Evolutionary conservation across 1,284 basidiomycete species (phyloP), one percentile per base, ranked within the genome.

Genomic region (Ustilago xerochloae): DNA sequence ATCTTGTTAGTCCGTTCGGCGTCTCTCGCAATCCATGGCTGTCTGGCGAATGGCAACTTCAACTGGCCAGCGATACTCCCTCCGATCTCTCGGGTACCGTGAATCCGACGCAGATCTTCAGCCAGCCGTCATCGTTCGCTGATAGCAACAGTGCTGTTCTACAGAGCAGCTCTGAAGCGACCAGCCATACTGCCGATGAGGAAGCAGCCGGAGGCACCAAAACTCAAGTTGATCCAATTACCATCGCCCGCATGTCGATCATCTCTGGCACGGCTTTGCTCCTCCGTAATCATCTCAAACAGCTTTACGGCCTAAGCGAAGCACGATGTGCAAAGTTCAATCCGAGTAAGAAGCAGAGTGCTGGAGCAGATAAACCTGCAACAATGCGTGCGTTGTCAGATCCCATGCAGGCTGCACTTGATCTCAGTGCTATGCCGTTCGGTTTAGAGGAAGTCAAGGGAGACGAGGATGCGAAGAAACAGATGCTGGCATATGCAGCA

Each of bases 281-380:
- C 24, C 75, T 82, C 47, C 75, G 78, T 20, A 67, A 77, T 50
- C 81, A 83, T 30, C 73, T 83, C 39, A 81, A 80, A 62, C 58
- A 61, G 26, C 48, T 81, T 28, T 83, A 80, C 65, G 62, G 68
- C 2, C 61, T 83, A 1, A 63, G 67, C 28, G 80, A 82, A 38
- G 65, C 67, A 49, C 70, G 70, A 35, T 78, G 74, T 51, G 68
- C 63, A 58, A 80, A 80, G 38, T 78, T 73, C 62, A 76, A 74
- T 13, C 71, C 78, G n/a, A 60, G 47, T 51, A 74, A 64, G 57
- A 76, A 77, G 53, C 63, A 62, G 57, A 76, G 70, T 51, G 78
- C 74, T 13, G 73, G 73, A 9, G 78, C 66, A 16, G 76, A 78
- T 33, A 64, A 61, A 30, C 68, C 64, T 4, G 73, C 78, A 2